Conservation (phyloP, 352 stramenopile species). For the Phytophthora pistaciae region DNA sequence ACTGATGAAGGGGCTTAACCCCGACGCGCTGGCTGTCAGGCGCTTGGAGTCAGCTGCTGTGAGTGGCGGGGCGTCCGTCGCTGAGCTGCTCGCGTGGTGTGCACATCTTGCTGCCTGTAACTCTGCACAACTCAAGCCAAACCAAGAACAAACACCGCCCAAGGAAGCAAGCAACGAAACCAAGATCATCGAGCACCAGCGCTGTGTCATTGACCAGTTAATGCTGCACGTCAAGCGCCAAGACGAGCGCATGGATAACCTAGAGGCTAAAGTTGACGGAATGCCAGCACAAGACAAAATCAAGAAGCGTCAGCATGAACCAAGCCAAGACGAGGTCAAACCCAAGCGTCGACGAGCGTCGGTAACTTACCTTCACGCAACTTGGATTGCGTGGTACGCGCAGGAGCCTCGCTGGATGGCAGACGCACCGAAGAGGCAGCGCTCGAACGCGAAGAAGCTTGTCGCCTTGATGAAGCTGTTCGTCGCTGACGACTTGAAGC, state of each 20-base stretch:
- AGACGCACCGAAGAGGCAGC: background rate
- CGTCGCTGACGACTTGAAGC: background rate
- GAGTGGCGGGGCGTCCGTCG: too few relatives aligned
- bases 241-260: constrained; percentile 10
- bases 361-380: background rate
- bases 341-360: too few relatives aligned
- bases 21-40: background rate
- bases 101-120: too few relatives aligned
- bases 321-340: too few relatives aligned
- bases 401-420: too few relatives aligned
- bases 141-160: background rate
- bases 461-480: background rate
- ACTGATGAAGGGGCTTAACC: background rate
- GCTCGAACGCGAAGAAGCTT: background rate
- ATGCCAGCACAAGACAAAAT: too few relatives aligned
- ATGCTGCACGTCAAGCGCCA: constrained; percentile 14
- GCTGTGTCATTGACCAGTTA: constrained; percentile 24
- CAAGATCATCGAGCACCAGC: constrained; percentile 10
- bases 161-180: background rate
- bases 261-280: constrained; percentile 13
- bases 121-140: too few relatives aligned
- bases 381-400: background rate
- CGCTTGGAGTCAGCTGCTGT: background rate
- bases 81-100: too few relatives aligned
- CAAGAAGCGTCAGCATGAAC: too few relatives aligned